Conservation (phyloP, 202 grass and related monocot species). For the Elaeis oleifera region DNA sequence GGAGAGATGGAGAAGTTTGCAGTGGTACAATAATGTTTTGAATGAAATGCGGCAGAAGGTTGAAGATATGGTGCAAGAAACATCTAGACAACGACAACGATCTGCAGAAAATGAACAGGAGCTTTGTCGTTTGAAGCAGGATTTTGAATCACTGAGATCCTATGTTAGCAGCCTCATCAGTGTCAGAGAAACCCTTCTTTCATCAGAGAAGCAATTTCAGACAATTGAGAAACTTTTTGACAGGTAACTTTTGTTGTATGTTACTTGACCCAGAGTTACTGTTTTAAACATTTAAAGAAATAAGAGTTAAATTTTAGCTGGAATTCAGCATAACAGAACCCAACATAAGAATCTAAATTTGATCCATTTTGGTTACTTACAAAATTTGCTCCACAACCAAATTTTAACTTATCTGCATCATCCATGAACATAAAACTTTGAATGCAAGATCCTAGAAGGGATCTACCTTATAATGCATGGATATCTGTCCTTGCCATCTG, state of each 20-base stretch:
- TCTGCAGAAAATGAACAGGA: constrained; percentile 68
- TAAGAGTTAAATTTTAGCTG: too few relatives aligned
- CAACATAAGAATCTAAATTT: too few relatives aligned
- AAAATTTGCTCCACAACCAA: too few relatives aligned
- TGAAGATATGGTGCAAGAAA: constrained; percentile 82
- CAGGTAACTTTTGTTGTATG: constrained; percentile 35
- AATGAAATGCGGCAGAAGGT: constrained; percentile 66
- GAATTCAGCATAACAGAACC: too few relatives aligned
- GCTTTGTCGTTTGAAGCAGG: constrained; percentile 71
- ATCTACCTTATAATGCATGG: too few relatives aligned
- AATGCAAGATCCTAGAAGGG: too few relatives aligned
- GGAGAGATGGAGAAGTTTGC: constrained; percentile 96
- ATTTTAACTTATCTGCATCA: too few relatives aligned
- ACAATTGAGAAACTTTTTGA: constrained; percentile 86
- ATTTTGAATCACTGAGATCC: constrained; percentile 69
- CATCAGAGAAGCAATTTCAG: constrained; percentile 77
- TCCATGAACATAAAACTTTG: too few relatives aligned
- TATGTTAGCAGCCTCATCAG: constrained; percentile 67
- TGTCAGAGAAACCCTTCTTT: constrained; percentile 77
- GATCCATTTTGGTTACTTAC: too few relatives aligned
- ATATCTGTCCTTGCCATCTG: too few relatives aligned
- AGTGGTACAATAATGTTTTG: constrained; percentile 45
- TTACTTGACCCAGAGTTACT: background rate
- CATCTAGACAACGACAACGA: constrained; percentile 53
- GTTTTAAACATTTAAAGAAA: too few relatives aligned